Evolutionary conservation across 345 rosid genomes (phyloP), one percentile per base, ranked within the genome.

Genomic region (Reutealis trisperma): DNA sequence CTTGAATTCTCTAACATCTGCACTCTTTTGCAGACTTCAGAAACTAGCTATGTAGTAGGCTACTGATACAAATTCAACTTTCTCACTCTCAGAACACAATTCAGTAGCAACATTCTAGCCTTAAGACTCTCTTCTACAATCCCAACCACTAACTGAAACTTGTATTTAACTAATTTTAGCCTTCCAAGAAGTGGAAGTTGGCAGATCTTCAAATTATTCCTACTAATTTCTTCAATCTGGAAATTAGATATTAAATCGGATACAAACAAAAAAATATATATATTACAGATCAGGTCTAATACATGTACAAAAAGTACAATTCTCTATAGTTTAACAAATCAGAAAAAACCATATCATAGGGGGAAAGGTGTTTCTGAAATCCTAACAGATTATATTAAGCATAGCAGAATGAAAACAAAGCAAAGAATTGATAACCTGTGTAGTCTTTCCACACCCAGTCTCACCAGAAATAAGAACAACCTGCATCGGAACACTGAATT

Each of bases 401-500:
- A 19, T 34, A 59, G 1, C 37, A 64, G 14, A 71, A 82, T 77
- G 9, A 84, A 76, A 58, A 52, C n/a, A 62, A 77, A 57, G 75
- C 71, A 19, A 73, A 78, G 45, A 80, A 80, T 77, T 57, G 37
- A 51, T 75, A 62, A 92, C 97, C 93, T 92, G 97, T 61, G 97
- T 92, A 30, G 97, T 92, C 87, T 92, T 92, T 78, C 97, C 97
- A 78, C 97, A 92, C 13, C 94, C 97, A 52, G 97, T 92, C 83
- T 89, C 93, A 51, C 97, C 97, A 74, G 93, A 92, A 59, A 92
- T 88, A 75, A 90, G 97, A 73, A 90, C 86, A 80, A 90, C 88
- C 97, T 90, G 86, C 70, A 68, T 62, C 59, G 37, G 52, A 65
- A 72, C 22, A 80, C 72, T 49, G 65, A 73, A 72, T 11, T 16